Conservation (phyloP, 257 asterid species). For the Nicotiana sylvestris region DNA sequence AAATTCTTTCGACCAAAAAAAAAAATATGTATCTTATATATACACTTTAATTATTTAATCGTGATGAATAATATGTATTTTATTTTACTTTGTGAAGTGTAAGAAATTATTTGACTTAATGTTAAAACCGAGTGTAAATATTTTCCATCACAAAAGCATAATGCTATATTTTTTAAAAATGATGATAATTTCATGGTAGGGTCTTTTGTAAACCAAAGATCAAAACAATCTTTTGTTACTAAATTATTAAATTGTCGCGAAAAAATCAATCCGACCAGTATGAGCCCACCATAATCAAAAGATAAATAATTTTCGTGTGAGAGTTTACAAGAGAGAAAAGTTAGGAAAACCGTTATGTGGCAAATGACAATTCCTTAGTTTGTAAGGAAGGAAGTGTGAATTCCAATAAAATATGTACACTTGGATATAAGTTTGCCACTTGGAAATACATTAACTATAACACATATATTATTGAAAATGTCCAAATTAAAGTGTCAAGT, state of each 20-base stretch:
- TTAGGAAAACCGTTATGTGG: background rate
- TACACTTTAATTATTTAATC: background rate
- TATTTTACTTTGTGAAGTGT: background rate
- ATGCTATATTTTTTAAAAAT: no score
- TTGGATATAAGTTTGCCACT: slow-evolving; percentile 20
- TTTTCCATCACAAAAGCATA: no score
- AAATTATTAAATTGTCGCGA: background rate
- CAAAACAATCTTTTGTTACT: background rate
- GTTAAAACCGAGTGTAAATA: no score
- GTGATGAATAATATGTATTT: background rate
- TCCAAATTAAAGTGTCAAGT: background rate
- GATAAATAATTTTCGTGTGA: background rate
- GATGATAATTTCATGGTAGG: background rate
- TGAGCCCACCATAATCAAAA: background rate
- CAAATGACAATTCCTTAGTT: slow-evolving; percentile 51
- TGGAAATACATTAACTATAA: slow-evolving; percentile 5
- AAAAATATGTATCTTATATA: background rate
- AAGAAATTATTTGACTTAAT: background rate
- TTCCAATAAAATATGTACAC: background rate
- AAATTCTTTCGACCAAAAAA: no score
- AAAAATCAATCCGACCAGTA: background rate
- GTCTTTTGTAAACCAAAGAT: background rate
- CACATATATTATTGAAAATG: background rate
- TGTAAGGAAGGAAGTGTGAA: slow-evolving; percentile 34
- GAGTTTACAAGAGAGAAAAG: background rate